These are phyloP conservation scores for Evernia prunastri DNA, from an alignment of 495 filamentous ascomycete species.

Conservation along the genomic window DNA sequence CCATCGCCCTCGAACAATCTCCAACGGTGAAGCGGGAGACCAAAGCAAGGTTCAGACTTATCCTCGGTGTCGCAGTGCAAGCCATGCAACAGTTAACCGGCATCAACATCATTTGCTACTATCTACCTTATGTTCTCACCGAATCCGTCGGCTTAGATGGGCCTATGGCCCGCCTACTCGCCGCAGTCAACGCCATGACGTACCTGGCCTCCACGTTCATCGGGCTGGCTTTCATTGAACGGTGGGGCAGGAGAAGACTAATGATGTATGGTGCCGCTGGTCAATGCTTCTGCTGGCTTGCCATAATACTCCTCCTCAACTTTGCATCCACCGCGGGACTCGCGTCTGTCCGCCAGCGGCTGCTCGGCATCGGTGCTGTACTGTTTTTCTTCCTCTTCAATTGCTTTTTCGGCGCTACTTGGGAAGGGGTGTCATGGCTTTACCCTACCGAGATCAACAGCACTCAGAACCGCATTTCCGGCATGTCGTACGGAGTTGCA, in stretches of 20 bases:
- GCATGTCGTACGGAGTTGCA: constrained; percentile 14
- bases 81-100: constrained; percentile 35
- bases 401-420: constrained; percentile 29
- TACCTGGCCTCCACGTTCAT: constrained; percentile 22
- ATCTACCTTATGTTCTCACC: constrained; percentile 29
- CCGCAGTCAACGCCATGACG: constrained; percentile 30
- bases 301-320: constrained; percentile 24
- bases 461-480: constrained; percentile 1
- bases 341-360: constrained; percentile 15
- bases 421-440: constrained; percentile 30
- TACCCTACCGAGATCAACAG: constrained; percentile 28
- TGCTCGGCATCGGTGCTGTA: constrained; percentile 27
- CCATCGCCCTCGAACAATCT: constrained; percentile 33
- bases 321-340: constrained; percentile 6
- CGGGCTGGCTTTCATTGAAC: constrained; percentile 24
- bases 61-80: constrained; percentile 29
- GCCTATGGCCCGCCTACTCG: constrained; percentile 28
- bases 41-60: constrained; percentile 24
- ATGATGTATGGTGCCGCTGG: constrained; percentile 28
- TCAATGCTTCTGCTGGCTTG: constrained; percentile 26
- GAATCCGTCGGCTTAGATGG: constrained; percentile 29
- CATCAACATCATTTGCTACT: constrained; percentile 32
- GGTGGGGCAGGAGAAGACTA: constrained; percentile 27
- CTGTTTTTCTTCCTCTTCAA: constrained; percentile 26
- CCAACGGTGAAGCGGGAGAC: constrained; percentile 28